These are phyloP conservation scores for Ophiocordyceps sinensis DNA, from an alignment of 2,329 filamentous ascomycete species.

Conservation along the genomic window DNA sequence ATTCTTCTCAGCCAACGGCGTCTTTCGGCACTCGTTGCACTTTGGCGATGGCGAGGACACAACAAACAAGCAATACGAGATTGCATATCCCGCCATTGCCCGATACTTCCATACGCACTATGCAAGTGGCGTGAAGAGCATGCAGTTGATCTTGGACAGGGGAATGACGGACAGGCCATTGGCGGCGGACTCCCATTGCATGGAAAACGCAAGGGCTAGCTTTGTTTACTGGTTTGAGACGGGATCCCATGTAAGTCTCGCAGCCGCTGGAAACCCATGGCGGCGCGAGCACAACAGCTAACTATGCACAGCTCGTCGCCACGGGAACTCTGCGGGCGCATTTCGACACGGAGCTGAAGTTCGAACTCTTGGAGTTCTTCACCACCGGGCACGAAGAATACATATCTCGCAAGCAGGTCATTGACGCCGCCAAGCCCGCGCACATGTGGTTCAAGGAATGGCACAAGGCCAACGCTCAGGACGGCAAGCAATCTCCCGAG, in stretches of 20 bases:
- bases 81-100: slow-evolving; percentile 65
- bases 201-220: slow-evolving; percentile 63
- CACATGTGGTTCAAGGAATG: slow-evolving; percentile 55
- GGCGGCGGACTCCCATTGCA: slow-evolving; percentile 51
- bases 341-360: slow-evolving; percentile 65
- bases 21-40: slow-evolving; percentile 60
- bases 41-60: slow-evolving; percentile 40
- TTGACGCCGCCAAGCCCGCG: slow-evolving; percentile 45
- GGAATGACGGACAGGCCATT: slow-evolving; percentile 39
- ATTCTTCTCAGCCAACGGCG: slow-evolving; percentile 67
- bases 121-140: slow-evolving; percentile 68
- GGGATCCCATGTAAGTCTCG: slow-evolving; percentile 55
- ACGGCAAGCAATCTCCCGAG: slow-evolving; percentile 46
- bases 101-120: slow-evolving; percentile 88
- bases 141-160: slow-evolving; percentile 74
- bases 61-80: slow-evolving; percentile 70
- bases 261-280: not conserved
- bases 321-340: slow-evolving; percentile 64
- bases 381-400: slow-evolving; percentile 71
- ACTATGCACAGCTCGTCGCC: slow-evolving; percentile 49
- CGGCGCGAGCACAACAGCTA: slow-evolving; percentile 11
- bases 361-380: slow-evolving; percentile 74
- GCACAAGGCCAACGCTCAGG: slow-evolving; percentile 41
- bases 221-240: slow-evolving; percentile 84
- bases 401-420: slow-evolving; percentile 53